phyloP scores from a whole-genome alignment of 495 filamentous ascomycete species.

The Pyrenula massariospora region DNA sequence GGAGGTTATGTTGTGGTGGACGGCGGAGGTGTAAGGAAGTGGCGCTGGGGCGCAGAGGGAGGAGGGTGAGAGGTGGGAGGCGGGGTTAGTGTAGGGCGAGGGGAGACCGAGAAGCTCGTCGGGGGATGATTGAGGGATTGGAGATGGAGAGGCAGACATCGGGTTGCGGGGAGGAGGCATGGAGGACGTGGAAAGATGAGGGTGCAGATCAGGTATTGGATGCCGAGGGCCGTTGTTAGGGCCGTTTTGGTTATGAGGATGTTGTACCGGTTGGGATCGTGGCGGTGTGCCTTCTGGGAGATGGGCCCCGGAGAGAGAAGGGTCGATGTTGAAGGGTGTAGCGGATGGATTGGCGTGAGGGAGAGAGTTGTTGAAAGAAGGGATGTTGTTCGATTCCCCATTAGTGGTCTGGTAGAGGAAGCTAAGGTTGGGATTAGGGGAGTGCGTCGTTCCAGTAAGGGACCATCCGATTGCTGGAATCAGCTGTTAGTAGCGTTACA shows the following conservation, averaged over 20 bases:
- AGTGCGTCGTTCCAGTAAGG: slow-evolving; percentile 70
- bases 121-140: background rate
- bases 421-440: slow-evolving; percentile 66
- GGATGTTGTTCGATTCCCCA: slow-evolving; percentile 8
- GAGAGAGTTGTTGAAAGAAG: slow-evolving; percentile 10
- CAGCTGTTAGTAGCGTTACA: slow-evolving; percentile 22
- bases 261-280: slow-evolving; percentile 4
- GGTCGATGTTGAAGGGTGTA: slow-evolving; percentile 4
- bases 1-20: background rate
- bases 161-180: background rate
- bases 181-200: background rate
- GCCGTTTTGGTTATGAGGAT: background rate
- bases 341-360: background rate
- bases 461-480: slow-evolving; percentile 59
- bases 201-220: slow-evolving; percentile 1
- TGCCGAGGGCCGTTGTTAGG: slow-evolving; percentile 7
- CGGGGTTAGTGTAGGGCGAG: background rate
- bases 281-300: background rate
- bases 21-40: background rate
- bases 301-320: background rate
- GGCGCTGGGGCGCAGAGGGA: background rate
- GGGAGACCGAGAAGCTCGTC: background rate
- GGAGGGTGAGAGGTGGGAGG: background rate
- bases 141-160: background rate
- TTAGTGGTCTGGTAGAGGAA: slow-evolving; percentile 47